These are phyloP conservation scores for Agastache rugosa DNA, from an alignment of 257 asterid genomes.

Conservation along the genomic window DNA sequence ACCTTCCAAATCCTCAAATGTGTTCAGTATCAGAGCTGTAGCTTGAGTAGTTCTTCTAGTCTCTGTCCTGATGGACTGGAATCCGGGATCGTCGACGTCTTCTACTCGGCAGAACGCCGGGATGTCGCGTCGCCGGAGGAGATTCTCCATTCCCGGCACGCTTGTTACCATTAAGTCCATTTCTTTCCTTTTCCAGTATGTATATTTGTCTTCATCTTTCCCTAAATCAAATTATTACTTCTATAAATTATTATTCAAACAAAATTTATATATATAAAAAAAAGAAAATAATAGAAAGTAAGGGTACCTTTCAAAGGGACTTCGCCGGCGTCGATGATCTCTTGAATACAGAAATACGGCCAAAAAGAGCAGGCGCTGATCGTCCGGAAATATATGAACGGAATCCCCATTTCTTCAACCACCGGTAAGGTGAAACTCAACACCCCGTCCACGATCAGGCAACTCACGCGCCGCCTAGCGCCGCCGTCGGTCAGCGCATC, in stretches of 20 bases:
- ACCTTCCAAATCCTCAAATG: constrained; percentile 66
- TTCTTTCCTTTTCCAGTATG: constrained; percentile 36
- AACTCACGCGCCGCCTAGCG: constrained; percentile 43
- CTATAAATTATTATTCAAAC: background rate
- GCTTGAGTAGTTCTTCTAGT: constrained; percentile 42
- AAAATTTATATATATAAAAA: background rate
- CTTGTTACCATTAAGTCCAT: constrained; percentile 45
- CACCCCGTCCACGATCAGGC: constrained; percentile 54
- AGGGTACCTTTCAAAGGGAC: constrained; percentile 46
- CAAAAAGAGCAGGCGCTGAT: constrained; percentile 59
- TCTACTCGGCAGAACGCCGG: constrained; percentile 31
- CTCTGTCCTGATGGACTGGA: constrained; percentile 36
- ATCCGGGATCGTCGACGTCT: constrained; percentile 30
- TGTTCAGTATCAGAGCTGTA: constrained; percentile 57
- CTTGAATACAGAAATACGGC: constrained; percentile 55
- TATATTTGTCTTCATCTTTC: constrained; percentile 43
- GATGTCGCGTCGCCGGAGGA: constrained; percentile 41
- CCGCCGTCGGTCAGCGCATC: constrained; percentile 30
- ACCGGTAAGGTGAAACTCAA: constrained; percentile 57
- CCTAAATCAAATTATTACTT: constrained; percentile 24
- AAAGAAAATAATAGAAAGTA: background rate
- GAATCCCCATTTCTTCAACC: constrained; percentile 53
- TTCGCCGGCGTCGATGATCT: constrained; percentile 59
- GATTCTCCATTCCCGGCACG: constrained; percentile 41
- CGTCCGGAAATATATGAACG: constrained; percentile 49